These are phyloP conservation scores for Hypomontagnella submonticulosa DNA, from an alignment of 495 filamentous ascomycete genomes.

Conservation along the genomic window DNA sequence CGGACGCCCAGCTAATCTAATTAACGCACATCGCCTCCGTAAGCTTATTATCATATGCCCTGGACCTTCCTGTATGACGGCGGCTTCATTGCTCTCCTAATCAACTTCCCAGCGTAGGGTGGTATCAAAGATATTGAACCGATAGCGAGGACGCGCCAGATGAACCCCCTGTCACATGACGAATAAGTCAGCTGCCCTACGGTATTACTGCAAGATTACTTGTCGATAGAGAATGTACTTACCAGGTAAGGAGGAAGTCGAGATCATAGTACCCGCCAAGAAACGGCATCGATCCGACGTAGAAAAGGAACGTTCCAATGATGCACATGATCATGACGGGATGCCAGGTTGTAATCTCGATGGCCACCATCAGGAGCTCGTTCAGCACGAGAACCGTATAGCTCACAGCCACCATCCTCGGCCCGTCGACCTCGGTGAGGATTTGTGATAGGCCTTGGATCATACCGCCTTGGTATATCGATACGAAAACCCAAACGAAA, in stretches of 20 bases:
- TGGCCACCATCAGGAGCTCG: constrained; percentile 95
- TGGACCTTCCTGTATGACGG: constrained; percentile 97
- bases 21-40: constrained; percentile 12
- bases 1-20: constrained; percentile 38
- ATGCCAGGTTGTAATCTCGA: constrained; percentile 98
- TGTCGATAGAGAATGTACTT: constrained; percentile 43
- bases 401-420: constrained; percentile 85
- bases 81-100: constrained; percentile 84
- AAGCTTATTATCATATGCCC: constrained; percentile 55
- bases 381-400: constrained; percentile 95
- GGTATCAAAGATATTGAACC: constrained; percentile 81
- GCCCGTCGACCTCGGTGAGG: constrained; percentile 75
- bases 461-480: constrained; percentile 92
- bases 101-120: constrained; percentile 85
- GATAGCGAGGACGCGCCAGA: constrained; percentile 88
- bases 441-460: constrained; percentile 94
- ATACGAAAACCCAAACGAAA: constrained; percentile 95
- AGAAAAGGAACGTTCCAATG: constrained; percentile 81
- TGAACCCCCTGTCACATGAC: constrained; percentile 69
- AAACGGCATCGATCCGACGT: constrained; percentile 86
- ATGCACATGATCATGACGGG: constrained; percentile 88
- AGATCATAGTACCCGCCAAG: constrained; percentile 92
- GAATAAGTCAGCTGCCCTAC: constrained; percentile 23
- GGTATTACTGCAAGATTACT: too few relatives aligned
- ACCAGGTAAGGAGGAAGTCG: constrained; percentile 75